Base-by-base conservation (phyloP, 306 rosid species). In the Acacia confusa region DNA sequence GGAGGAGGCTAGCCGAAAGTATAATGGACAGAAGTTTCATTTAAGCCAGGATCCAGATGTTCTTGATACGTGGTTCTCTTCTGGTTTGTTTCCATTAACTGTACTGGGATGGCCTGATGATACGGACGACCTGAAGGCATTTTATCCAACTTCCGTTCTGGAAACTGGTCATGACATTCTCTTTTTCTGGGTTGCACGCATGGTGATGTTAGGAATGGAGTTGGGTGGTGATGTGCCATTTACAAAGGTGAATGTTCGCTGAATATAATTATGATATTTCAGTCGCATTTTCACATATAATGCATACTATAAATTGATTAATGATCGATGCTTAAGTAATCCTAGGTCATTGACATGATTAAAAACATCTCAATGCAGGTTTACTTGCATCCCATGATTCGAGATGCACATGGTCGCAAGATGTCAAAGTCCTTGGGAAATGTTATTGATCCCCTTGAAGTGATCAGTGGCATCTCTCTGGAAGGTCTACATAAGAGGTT, bases 361-460 rank as follows among this genome's bases (percentile, higher is more conserved):
- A 9, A 64, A 48, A 58, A 67, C 70, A 80, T 82, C 50, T 57
- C 55, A 58, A 36, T 82, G 82, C 89, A 95, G 99, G 86, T 93
- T 82, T 93, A 95, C 91, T 88, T 95, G 86, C 99, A 95, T 82
- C 98, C 97, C n/a, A 92, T 93, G 98, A 83, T 92, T 83, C 99
- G 98, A 44, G 99, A 95, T 91, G 99, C 99, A 24, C 99, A 91
- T 84, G 99, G 98, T 20, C 98, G 97, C 76, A 93, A 95, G 90
- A 95, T 93, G 99, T 93, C 98, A 38, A 95, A 93, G 88, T 95
- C 99, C 52, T 88, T 95, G 78, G 98, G 99, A 82, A 95, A 95
- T 90, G 99, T 95, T 81, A 79, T 93, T 76, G 99, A 95, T 88
- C 99, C 99, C 3, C 88, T 92, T 79, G 98, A 95, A 87, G 99